phyloP scores from a whole-genome alignment of 805 yeast genomes.

The Candida boleticola region DNA sequence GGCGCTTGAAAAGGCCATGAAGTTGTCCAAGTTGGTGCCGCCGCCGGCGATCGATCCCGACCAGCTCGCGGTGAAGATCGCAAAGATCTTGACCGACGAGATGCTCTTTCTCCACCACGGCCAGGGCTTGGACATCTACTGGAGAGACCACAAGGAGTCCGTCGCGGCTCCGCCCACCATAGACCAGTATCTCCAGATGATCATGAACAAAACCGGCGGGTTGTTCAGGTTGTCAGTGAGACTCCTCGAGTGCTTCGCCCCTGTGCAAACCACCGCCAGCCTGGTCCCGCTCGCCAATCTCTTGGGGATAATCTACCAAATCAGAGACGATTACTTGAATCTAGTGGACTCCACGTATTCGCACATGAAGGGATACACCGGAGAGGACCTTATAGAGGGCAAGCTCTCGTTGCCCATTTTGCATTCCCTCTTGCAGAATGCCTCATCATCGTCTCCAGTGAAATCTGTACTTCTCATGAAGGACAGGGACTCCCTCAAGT shows the following conservation, averaged over 20 bases:
- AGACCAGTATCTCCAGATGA: slow-evolving; percentile 71
- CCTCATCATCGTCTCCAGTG: slow-evolving; percentile 4
- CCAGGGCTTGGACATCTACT: slow-evolving; percentile 83
- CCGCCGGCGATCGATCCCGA: slow-evolving; percentile 9
- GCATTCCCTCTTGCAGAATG: slow-evolving; percentile 36
- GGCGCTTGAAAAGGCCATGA: slow-evolving; percentile 52
- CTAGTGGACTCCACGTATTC: slow-evolving; percentile 48
- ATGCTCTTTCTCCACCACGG: slow-evolving; percentile 82
- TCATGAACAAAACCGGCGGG: slow-evolving; percentile 84
- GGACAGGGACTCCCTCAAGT: slow-evolving; percentile 1
- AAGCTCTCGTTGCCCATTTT: slow-evolving; percentile 85
- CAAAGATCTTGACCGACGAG: slow-evolving; percentile 58
- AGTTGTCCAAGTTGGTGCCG: slow-evolving; percentile 13
- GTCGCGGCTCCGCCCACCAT: slow-evolving; percentile 18
- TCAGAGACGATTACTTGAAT: slow-evolving; percentile 81
- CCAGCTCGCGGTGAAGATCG: slow-evolving; percentile 24
- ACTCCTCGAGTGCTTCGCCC: slow-evolving; percentile 46
- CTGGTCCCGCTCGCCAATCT: slow-evolving; percentile 61
- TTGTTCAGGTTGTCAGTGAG: slow-evolving; percentile 72
- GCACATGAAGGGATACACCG: slow-evolving; percentile 68
- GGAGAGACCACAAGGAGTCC: slow-evolving; percentile 50
- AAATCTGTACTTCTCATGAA: slow-evolving; percentile 14
- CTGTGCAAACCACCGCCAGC: background rate
- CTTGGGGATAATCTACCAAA: slow-evolving; percentile 82
- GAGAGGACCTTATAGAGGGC: slow-evolving; percentile 87